phyloP scores from a whole-genome alignment of 139 green algal species.

The Chlamydomonas incerta region DNA sequence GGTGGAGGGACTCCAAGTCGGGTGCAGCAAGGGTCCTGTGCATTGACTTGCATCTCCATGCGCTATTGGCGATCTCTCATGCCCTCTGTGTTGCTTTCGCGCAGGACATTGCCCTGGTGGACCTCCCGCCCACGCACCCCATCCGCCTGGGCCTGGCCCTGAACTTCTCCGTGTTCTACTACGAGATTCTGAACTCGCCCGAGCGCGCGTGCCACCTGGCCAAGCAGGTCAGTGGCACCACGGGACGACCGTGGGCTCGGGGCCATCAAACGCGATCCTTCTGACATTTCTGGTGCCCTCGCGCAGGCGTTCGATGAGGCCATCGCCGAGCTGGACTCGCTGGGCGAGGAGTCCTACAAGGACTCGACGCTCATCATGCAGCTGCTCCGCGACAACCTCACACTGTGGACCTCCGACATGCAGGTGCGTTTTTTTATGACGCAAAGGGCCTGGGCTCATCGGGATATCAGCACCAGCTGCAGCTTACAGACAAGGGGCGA shows the following conservation, averaged over 20 bases:
- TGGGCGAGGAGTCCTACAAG: constrained; percentile 99
- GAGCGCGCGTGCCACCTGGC: constrained; percentile 96
- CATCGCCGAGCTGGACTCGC: constrained; percentile 97
- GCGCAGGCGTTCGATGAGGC: constrained; percentile 97
- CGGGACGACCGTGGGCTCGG: not conserved
- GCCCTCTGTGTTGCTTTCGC: constrained; percentile 6
- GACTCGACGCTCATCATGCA: constrained; percentile 99
- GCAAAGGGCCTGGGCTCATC: too few relatives aligned
- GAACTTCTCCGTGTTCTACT: constrained; percentile 99
- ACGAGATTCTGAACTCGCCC: constrained; percentile 99
- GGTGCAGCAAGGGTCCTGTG: too few relatives aligned
- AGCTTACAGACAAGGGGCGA: too few relatives aligned
- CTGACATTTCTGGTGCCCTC: not conserved
- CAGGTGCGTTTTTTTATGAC: constrained; percentile 63
- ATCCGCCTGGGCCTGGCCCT: constrained; percentile 97
- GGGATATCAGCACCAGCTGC: too few relatives aligned
- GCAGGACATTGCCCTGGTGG: constrained; percentile 95
- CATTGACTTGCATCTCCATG: too few relatives aligned
- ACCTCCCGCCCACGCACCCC: constrained; percentile 96
- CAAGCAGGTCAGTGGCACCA: constrained; percentile 84
- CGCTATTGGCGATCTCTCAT: too few relatives aligned
- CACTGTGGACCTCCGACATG: constrained; percentile 99
- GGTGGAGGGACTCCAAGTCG: not conserved
- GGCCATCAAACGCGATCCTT: not conserved
- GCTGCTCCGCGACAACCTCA: constrained; percentile 98